Evolutionary conservation across 371 early-diverging fungal species (phyloP), one percentile per base, ranked within the genome.

Genomic region (Actinomortierella ambigua): DNA sequence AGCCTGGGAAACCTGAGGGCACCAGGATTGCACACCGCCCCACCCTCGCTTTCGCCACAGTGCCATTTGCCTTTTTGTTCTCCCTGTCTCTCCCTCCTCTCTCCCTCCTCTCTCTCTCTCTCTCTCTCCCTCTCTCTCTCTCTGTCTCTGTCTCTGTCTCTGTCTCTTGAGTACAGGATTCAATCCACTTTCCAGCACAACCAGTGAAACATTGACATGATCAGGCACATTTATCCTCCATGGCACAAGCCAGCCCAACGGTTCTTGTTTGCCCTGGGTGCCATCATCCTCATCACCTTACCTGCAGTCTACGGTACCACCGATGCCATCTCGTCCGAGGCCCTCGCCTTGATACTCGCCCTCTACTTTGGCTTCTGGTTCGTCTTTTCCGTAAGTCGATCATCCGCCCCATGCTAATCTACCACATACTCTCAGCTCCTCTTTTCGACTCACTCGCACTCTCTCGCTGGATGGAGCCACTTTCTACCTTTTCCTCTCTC

Each of bases 211-310:
- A 11, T 34, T 34, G 34, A 34, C 34, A 65, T 65, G 66, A 48
- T 59, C 18, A 50, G 39, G 11, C 66, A 65, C 51, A 59, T 46
- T 18, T 65, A 65, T 56, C 66, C 66, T 26, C 50, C 60, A 50
- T 65, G 66, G 66, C 66, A 65, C 41, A 59, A 51, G 53, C 66
- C 66, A 15, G 66, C 55, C 46, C 66, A 65, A 22, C 53, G 48
- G 39, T 55, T 18, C 11, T 40, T 65, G 49, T 65, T 55, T 43
- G 18, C 59, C 51, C 14, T 60, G 1, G 66, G 51, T 4, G 66
- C 50, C 44, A 23, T 55, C 17, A 51, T 65, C 14, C 55, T 55
- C 56, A 59, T 65, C 29, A 50, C 53, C n/a, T 52, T 65, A 14
- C 66, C 66, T 3, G 60, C 50, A 41, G 27, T 55, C 18, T 65